Evolutionary conservation across 2,329 filamentous ascomycete genomes (phyloP).

Genomic region (Tympanopsis confertula): DNA sequence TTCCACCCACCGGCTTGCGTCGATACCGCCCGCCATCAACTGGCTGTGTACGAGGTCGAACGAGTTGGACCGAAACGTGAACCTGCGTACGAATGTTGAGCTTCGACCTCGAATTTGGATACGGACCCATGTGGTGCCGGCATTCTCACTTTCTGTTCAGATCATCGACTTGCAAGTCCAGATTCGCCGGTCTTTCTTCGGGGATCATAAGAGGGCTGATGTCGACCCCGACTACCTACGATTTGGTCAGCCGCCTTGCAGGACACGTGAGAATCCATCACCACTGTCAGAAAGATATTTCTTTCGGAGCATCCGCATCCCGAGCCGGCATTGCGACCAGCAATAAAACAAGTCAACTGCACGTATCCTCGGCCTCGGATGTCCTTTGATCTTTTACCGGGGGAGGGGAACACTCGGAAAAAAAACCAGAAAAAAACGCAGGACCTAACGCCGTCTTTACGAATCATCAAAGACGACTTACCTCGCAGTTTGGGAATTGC

Average conservation of each 20-base stretch:
- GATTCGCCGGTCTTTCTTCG: conserved; percentile 49
- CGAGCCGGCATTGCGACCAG: background rate
- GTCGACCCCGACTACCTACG: conserved; percentile 61
- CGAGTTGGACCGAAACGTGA: conserved; percentile 56
- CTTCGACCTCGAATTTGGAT: conserved; percentile 5
- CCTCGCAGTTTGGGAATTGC: conserved; percentile 52
- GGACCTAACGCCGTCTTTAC: background rate
- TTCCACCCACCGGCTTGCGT: conserved; percentile 58
- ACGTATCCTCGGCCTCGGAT: no score
- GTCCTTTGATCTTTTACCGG: no score
- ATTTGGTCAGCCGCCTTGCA: conserved; percentile 2
- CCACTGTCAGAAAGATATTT: background rate
- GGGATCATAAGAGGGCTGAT: conserved; percentile 60
- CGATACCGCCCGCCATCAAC: conserved; percentile 60
- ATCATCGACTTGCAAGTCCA: conserved; percentile 64
- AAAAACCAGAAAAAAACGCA: no score
- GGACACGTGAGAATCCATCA: conserved; percentile 4
- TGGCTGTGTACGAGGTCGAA: conserved; percentile 81
- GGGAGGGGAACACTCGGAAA: no score
- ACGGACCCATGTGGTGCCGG: background rate
- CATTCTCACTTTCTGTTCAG: conserved; percentile 46
- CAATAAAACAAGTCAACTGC: no score
- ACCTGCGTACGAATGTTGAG: conserved; percentile 22
- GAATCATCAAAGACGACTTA: conserved; percentile 26
- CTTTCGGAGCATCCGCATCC: background rate